Evolutionary conservation across 73 alveolate genomes (phyloP), one percentile per base, ranked within the genome.

Genomic region (Paramecium caudatum): DNA sequence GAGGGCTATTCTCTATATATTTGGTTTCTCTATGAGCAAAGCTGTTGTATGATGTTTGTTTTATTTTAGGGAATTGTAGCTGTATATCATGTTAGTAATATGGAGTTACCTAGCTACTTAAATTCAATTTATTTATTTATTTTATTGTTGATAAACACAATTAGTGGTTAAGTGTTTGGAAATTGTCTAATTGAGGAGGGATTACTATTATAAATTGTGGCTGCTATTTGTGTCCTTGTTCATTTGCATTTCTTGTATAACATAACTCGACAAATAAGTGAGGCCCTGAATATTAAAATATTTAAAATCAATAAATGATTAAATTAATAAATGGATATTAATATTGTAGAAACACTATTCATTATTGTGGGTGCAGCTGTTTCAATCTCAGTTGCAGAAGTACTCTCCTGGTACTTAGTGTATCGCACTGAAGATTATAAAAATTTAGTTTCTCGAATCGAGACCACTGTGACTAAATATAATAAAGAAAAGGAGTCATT

Each of bases 361-460:
- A 95, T 93, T 17, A 91, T 95, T 27, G 91, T 83, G 0, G 98
- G 97, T 17, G 98, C 98, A 10, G 82, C 91, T n/a, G 90, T 93
- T 90, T 93, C 97, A 1, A 92, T 96, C 32, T 86, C 91, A 3
- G 68, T 95, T 3, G 92, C 97, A 33, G 98, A 95, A 91, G 91
- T 94, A 55, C 70, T 92, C 32, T 82, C 95, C 23, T 95, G 97
- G 97, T 81, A 80, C 6, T 62, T 95, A 5, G 94, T 94, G 65
- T 94, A 95, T 82, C 80, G 96, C 82, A 95, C 92, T 17, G 91
- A 69, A 21, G 96, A 88, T 19, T 95, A 94, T 61, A 91, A 94
- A 61, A 32, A 84, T 23, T 81, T 94, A 0, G 93, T 80, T 41
- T 48, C 82, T 21, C 92, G 85, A 47, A 93, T 94, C 12, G 95